phyloP scores from a whole-genome alignment of 352 stramenopile species.

The Globisporangium nagaii region DNA sequence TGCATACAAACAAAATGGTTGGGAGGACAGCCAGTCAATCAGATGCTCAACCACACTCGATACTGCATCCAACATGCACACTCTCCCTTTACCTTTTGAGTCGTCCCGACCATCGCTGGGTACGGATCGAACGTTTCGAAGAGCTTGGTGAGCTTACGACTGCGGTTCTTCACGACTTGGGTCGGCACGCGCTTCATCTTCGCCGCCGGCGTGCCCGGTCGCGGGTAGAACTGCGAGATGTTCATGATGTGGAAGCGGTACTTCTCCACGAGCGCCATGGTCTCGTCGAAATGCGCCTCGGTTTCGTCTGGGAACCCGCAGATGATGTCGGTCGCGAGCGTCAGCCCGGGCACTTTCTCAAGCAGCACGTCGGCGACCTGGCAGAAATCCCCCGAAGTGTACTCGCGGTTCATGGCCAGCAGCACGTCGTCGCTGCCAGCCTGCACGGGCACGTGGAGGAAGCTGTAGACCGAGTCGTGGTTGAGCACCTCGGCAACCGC shows the following conservation, averaged over 20 bases:
- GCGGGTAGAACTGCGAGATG: constrained; percentile 92
- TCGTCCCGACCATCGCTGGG: constrained; percentile 46
- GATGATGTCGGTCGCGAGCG: constrained; percentile 91
- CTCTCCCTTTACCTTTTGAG: constrained; percentile 33
- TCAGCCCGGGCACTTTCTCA: constrained; percentile 70
- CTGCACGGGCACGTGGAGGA: constrained; percentile 91
- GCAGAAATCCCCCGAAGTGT: constrained; percentile 80
- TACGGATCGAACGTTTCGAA: constrained; percentile 87
- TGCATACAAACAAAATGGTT: too few species aligned
- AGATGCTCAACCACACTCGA: too few species aligned
- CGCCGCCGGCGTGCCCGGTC: constrained; percentile 85
- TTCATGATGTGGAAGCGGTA: constrained; percentile 91
- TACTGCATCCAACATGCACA: too few species aligned
- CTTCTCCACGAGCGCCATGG: constrained; percentile 79
- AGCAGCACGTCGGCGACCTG: constrained; percentile 72
- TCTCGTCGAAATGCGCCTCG: constrained; percentile 86
- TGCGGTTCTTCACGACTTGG: constrained; percentile 87
- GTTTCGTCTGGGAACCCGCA: constrained; percentile 90
- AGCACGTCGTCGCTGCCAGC: constrained; percentile 84
- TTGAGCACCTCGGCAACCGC: constrained; percentile 77
- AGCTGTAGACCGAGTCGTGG: constrained; percentile 81
- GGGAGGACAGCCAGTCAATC: too few species aligned
- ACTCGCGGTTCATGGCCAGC: constrained; percentile 90
- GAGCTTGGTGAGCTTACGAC: constrained; percentile 72
- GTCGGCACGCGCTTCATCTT: constrained; percentile 87